Conservation (phyloP, 345 rosid species). For the Brassica nigra region DNA sequence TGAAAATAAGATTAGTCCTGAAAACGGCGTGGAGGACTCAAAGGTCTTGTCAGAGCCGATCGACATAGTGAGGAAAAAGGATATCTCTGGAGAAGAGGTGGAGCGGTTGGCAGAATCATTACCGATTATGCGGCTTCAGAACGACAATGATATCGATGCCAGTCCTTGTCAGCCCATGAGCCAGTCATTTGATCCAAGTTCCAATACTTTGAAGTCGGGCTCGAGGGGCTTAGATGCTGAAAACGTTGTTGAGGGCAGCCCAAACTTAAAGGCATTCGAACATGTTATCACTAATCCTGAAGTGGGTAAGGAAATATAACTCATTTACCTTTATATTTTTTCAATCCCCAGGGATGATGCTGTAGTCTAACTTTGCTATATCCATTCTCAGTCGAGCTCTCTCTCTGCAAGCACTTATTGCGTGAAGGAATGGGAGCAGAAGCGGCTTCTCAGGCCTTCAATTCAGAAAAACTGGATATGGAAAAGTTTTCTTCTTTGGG, state of each 20-base stretch:
- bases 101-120: constrained; percentile 61
- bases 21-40: constrained; percentile 36
- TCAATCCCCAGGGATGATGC: not conserved
- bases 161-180: constrained; percentile 49
- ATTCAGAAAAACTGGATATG: constrained; percentile 54
- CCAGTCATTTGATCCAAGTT: constrained; percentile 61
- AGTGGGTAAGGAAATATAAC: constrained; percentile 57
- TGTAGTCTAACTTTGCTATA: not conserved
- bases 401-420: constrained; percentile 68
- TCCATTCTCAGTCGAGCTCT: constrained; percentile 57
- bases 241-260: constrained; percentile 37
- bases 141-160: constrained; percentile 37
- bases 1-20: constrained; percentile 36
- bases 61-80: constrained; percentile 45
- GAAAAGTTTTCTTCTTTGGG: constrained; percentile 55
- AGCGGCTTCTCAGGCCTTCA: constrained; percentile 68
- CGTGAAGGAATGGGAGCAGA: constrained; percentile 62
- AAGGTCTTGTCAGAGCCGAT: constrained; percentile 51
- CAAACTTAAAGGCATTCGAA: constrained; percentile 41
- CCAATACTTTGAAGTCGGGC: constrained; percentile 45
- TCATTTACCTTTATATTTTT: not conserved
- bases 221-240: constrained; percentile 40
- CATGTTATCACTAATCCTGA: constrained; percentile 47
- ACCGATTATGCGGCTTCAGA: constrained; percentile 55
- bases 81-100: constrained; percentile 38